A percentile compares a stretch with the other conserved stretches of the same genome.
phyloP scores from a whole-genome alignment of 179 eudicot genomes.

The Carnegiea gigantea region DNA sequence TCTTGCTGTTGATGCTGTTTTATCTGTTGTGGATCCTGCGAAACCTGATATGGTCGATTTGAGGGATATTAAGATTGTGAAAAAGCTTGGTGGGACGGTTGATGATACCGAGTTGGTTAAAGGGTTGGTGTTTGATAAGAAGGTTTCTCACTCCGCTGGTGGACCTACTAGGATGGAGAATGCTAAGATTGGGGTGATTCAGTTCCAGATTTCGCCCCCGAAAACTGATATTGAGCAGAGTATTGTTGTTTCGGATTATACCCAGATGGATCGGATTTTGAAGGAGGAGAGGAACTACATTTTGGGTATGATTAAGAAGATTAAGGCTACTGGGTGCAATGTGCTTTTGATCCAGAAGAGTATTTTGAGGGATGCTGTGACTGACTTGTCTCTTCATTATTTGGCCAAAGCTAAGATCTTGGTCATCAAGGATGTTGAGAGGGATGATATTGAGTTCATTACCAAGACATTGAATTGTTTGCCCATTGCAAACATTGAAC shows the following conservation, averaged over 20 bases:
- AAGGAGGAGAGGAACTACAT: conserved; percentile 97
- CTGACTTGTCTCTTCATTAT: conserved; percentile 91
- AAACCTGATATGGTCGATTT: conserved; percentile 86
- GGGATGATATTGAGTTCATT: conserved; percentile 98
- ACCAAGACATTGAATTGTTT: conserved; percentile 92
- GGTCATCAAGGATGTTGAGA: conserved; percentile 93
- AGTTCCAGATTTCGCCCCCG: conserved; percentile 94
- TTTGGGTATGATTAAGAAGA: conserved; percentile 93
- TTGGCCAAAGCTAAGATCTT: conserved; percentile 92
- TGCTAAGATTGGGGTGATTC: conserved; percentile 91
- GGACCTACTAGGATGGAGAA: conserved; percentile 87
- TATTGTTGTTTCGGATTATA: conserved; percentile 86
- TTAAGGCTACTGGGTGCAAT: conserved; percentile 90
- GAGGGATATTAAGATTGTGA: conserved; percentile 83
- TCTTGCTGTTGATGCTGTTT: conserved; percentile 84
- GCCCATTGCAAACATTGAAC: conserved; percentile 92
- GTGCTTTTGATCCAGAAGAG: conserved; percentile 97
- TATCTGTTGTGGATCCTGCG: conserved; percentile 72
- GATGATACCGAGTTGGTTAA: conserved; percentile 87
- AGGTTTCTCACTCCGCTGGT: conserved; percentile 84
- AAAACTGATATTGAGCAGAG: conserved; percentile 97
- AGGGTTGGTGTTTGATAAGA: conserved; percentile 94
- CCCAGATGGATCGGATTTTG: conserved; percentile 96
- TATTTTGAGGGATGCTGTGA: conserved; percentile 96
- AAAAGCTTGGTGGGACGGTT: conserved; percentile 88